These are phyloP conservation scores for Alternaria gansuensis DNA, from an alignment of 2,329 filamentous ascomycete genomes.

Conservation along the genomic window DNA sequence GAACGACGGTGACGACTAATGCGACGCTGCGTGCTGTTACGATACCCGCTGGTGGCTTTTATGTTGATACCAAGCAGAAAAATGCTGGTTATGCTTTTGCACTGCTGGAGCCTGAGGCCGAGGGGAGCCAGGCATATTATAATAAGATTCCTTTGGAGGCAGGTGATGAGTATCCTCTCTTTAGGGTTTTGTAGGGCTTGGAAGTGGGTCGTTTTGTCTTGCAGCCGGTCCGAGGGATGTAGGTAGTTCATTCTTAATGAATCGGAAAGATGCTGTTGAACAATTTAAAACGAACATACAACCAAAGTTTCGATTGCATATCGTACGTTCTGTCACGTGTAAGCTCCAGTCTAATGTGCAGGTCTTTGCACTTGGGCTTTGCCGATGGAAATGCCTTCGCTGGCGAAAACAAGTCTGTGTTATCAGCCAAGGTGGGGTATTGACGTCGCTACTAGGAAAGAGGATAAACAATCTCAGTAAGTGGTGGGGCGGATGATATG, in stretches of 20 bases:
- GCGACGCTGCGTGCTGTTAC: not conserved
- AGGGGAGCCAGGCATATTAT: not conserved
- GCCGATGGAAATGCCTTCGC: conserved; percentile 44
- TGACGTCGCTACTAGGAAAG: conserved; percentile 50
- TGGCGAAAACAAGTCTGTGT: conserved; percentile 52
- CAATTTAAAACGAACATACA: too few relatives aligned
- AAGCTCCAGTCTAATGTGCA: conserved; percentile 55
- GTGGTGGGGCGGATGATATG: conserved; percentile 44
- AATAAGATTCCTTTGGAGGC: conserved; percentile 1
- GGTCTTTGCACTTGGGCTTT: conserved; percentile 45
- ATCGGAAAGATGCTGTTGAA: too few relatives aligned
- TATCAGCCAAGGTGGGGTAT: conserved; percentile 54
- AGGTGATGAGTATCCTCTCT: not conserved
- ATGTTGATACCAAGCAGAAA: not conserved
- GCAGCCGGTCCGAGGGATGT: too few relatives aligned
- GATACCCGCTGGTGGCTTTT: not conserved
- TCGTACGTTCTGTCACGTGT: not conserved
- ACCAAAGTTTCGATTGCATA: not conserved
- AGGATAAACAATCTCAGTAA: conserved; percentile 51
- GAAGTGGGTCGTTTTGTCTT: too few relatives aligned
- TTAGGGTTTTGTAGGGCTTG: not conserved
- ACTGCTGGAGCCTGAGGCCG: not conserved
- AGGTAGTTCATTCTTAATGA: too few relatives aligned
- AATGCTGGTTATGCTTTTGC: not conserved
- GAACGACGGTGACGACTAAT: not conserved